Evolutionary conservation across 495 filamentous ascomycete genomes (phyloP).

Genomic region (Tirmania nivea): DNA sequence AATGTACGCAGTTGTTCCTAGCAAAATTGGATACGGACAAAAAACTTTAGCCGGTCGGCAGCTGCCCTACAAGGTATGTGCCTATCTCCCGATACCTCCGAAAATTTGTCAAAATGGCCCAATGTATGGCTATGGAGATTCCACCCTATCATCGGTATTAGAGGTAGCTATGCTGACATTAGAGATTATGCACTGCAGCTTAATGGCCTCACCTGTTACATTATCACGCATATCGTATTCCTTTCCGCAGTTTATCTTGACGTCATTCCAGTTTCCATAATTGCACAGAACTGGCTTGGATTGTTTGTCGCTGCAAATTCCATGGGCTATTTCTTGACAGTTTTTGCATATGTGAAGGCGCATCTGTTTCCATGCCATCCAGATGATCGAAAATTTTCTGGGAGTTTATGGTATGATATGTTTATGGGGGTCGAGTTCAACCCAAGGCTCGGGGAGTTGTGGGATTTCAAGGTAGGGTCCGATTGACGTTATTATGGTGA

Average conservation of each 20-base stretch:
- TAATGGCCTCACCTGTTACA: background rate
- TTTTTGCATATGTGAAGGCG: background rate
- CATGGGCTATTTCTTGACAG: background rate
- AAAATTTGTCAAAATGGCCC: too few relatives aligned
- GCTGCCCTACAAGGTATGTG: background rate
- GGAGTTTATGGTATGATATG: conserved; percentile 41
- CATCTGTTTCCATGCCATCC: background rate
- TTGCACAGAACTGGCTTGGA: background rate
- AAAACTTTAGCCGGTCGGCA: background rate
- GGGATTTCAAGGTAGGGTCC: conserved; percentile 51
- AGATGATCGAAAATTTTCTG: background rate
- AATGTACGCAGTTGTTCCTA: background rate
- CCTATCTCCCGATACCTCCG: too few relatives aligned
- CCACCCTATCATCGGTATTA: too few relatives aligned
- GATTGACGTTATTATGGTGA: too few relatives aligned
- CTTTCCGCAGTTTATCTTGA: background rate
- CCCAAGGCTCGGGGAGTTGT: conserved; percentile 57
- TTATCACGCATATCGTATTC: background rate
- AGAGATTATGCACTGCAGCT: background rate
- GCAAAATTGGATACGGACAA: background rate
- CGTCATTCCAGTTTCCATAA: background rate
- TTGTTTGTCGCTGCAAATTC: background rate
- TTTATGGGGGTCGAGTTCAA: conserved; percentile 96
- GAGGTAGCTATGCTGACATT: too few relatives aligned
- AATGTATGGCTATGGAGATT: too few relatives aligned